Base-by-base conservation (phyloP, 345 rosid genomes). In the Heritiera fomes region DNA sequence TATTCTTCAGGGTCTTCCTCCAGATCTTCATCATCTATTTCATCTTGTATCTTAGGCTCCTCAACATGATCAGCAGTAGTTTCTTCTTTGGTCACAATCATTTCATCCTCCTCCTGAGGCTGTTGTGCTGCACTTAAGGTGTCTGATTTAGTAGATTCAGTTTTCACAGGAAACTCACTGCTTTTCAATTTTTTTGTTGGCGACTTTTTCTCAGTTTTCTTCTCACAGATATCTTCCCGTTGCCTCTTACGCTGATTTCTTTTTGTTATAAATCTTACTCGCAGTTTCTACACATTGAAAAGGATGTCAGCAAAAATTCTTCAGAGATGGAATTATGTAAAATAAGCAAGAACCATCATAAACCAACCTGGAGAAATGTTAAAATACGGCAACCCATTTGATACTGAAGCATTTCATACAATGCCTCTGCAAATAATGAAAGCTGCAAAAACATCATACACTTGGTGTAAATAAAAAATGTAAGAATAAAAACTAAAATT, bases 361-460 rank as follows among this genome's bases (percentile, higher is more conserved):
- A 82, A 86, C 87, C 50, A 84, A 91, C 98, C 98, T 88, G 90
- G 77, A 97, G 93, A 90, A 94, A 97, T 58, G 85, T 77, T 62
- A 90, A 86, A 72, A 97, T 83, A 53, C 94, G 90, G 79, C 86
- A 89, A 71, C 98, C 98, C 98, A 94, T 97, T 89, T 94, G 94
- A 86, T 90, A 85, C 84, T 97, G 98, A 74, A 97, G 93, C 98
- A 91, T 91, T 87, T 97, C 99, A 83, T 87, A 90, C 41, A 97
- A 83, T 11, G 95, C 80, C 85, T 97, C 98, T 3, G 97, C 98
- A 90, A 97, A 97, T 86, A 96, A 80, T 20, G 99, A 92, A 76
- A 96, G 86, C 99, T 95, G 91, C 88, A 86, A 77, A 72, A 74
- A 64, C 17, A 28, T 47, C 65, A 72, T 58, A 69, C 28, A 67